Evolutionary conservation across 2,329 filamentous ascomycete species (phyloP), one percentile per base, ranked within the genome.

Genomic region (Aspergillus nomiae): DNA sequence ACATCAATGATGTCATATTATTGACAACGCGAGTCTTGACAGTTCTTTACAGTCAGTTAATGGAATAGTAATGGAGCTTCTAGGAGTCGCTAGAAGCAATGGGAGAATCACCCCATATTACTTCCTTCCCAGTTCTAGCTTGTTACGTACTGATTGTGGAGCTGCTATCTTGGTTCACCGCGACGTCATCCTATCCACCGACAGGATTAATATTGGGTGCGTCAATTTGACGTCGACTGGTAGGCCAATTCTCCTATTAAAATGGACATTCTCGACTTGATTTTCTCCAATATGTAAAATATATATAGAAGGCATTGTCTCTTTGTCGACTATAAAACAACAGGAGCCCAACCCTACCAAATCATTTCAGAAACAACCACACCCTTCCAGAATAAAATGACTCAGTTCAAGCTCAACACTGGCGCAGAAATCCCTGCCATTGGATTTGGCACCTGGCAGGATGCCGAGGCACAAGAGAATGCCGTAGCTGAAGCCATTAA

Each of bases 361-460:
- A 19, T 30, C 24, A 50, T 32, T 5, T 8, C 24, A 46, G 43
- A 46, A 12, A 28, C 14, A 28, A 10, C 26, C 19, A 19, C 14
- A 24, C 16, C 21, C 14, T 30, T 41, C 4, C 19, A 50, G 12
- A 11, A 48, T 48, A 21, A 24, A 50, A 57, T 21, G 41, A 81
- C 78, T 10, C 75, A 63, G 38, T 77, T 80, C 69, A 81, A 80
- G 63, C 72, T 84, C 30, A 84, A 83, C 68, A 83, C 80, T 12
- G 81, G 82, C 9, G 78, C 77, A 11, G 67, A 79, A 32, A 83
- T 84, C 26, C 81, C 81, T 26, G 78, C 81, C 28, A 70, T 85
- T 38, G 83, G 83, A 2, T 84, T 86, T 59, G 84, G 84, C 4
- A 86, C 84, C 43, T 86, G 83, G 83, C 83, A 86, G 67, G 83